A percentile compares a stretch with the other conserved stretches of the same genome.
Evolutionary conservation across 306 rosid genomes (phyloP).

Genomic region (Coriaria nepalensis): DNA sequence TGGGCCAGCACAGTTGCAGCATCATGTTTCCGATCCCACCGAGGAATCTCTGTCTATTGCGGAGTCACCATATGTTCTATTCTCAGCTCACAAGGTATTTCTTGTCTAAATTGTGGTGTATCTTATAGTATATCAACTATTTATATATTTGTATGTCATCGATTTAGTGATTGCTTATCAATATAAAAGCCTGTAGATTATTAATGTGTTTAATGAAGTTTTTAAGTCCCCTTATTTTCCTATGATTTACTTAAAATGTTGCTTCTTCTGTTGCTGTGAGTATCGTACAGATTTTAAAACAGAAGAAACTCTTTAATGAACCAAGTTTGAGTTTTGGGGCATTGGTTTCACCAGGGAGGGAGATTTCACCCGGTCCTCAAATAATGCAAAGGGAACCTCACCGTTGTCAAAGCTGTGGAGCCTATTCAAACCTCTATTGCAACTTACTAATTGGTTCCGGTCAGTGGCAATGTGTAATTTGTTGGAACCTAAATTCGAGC

Average conservation of each 20-base stretch:
- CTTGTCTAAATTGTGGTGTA: conserved; percentile 2
- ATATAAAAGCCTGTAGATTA: too few species aligned
- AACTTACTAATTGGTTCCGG: conserved; percentile 85
- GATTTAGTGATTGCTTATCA: neutral
- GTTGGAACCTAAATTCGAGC: conserved; percentile 72
- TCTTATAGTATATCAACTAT: neutral
- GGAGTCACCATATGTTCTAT: conserved; percentile 65
- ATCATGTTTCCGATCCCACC: conserved; percentile 34
- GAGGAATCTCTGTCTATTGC: conserved; percentile 32
- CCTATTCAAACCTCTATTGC: conserved; percentile 78
- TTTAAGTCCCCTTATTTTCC: too few species aligned
- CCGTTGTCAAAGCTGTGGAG: conserved; percentile 91
- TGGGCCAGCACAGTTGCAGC: conserved; percentile 43
- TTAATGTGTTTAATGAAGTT: too few species aligned
- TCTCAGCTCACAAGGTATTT: conserved; percentile 79
- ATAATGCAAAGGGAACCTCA: conserved; percentile 84
- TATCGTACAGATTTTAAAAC: conserved; percentile 55
- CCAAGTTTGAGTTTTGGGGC: conserved; percentile 99
- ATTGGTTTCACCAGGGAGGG: conserved; percentile 84
- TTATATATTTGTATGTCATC: neutral
- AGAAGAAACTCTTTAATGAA: conserved; percentile 77
- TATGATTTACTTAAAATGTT: conserved; percentile 5
- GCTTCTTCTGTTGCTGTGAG: conserved; percentile 7
- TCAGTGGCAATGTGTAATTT: conserved; percentile 97
- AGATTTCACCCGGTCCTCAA: conserved; percentile 64